Evolutionary conservation across 129 eudicot genomes (phyloP).

Genomic region (Lactuca saligna): DNA sequence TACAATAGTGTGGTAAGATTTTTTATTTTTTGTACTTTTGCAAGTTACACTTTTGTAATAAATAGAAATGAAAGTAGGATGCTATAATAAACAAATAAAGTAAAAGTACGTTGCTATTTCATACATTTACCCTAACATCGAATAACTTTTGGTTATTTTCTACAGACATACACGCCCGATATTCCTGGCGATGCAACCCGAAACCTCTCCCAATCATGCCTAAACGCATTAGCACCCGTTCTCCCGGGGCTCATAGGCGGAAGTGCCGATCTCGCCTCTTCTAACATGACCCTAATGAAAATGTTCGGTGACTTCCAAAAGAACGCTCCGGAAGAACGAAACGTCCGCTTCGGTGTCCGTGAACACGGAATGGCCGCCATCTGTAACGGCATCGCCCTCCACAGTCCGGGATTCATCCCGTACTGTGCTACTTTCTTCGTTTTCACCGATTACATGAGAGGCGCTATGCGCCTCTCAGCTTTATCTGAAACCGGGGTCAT

Average conservation of each 20-base stretch:
- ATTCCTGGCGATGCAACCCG: constrained; percentile 86
- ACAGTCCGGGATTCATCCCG: constrained; percentile 86
- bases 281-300: constrained; percentile 95
- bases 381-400: constrained; percentile 88
- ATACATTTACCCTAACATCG: neutral
- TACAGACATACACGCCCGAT: constrained; percentile 89
- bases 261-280: constrained; percentile 96
- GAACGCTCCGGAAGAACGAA: constrained; percentile 86
- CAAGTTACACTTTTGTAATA: too few relatives aligned
- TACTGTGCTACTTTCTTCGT: constrained; percentile 97
- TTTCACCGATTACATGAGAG: constrained; percentile 98
- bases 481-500: constrained; percentile 82
- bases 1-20: too few relatives aligned
- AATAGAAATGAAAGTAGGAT: neutral
- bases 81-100: neutral
- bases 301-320: constrained; percentile 93
- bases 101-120: neutral
- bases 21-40: too few relatives aligned
- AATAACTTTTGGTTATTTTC: neutral
- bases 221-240: constrained; percentile 81
- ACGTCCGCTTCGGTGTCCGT: constrained; percentile 85
- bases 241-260: constrained; percentile 93
- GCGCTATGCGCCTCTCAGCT: constrained; percentile 86
- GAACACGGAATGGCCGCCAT: constrained; percentile 98
- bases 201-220: constrained; percentile 75